Percentiles rank a stretch among this genome's conserved stretches.
These are phyloP conservation scores for Mycena rebaudengoi DNA, from an alignment of 768 basidiomycete genomes.

Conservation along the genomic window DNA sequence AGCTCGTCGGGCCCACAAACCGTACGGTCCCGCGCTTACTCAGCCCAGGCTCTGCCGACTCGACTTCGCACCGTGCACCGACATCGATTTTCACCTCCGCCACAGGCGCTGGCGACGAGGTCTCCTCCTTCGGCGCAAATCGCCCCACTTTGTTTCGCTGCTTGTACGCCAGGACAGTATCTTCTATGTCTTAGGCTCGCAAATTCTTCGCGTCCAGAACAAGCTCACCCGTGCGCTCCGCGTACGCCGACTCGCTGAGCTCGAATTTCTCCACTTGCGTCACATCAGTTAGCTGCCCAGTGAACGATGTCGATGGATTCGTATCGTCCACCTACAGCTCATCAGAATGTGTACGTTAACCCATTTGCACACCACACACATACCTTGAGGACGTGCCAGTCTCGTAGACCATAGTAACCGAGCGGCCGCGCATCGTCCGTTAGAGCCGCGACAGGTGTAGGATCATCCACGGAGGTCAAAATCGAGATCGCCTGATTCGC, in stretches of 20 bases:
- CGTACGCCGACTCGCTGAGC: constrained; percentile 83
- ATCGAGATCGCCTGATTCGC: constrained; percentile 76
- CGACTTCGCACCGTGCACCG: constrained; percentile 86
- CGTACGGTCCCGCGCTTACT: constrained; percentile 84
- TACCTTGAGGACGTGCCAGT: constrained; percentile 87
- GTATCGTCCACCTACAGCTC: constrained; percentile 69
- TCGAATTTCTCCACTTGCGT: constrained; percentile 94
- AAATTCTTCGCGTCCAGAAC: neutral
- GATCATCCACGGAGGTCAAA: constrained; percentile 63
- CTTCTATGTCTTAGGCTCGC: constrained; percentile 48
- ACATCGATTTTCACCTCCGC: constrained; percentile 59
- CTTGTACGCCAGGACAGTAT: constrained; percentile 91
- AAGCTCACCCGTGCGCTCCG: constrained; percentile 72
- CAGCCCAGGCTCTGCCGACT: constrained; percentile 71
- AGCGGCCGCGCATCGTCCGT: constrained; percentile 74
- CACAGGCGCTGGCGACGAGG: constrained; percentile 33
- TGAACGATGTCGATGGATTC: constrained; percentile 77
- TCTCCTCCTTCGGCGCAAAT: constrained; percentile 68
- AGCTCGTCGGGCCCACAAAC: constrained; percentile 85
- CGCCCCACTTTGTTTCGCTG: constrained; percentile 88
- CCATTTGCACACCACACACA: constrained; percentile 26
- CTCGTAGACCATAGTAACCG: constrained; percentile 76
- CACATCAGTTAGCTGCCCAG: constrained; percentile 87
- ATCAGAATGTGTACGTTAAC: constrained; percentile 5
- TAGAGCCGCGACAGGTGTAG: constrained; percentile 59